Percentiles rank a stretch among this genome's conserved stretches.
phyloP scores from a whole-genome alignment of 345 rosid species.

The Citrus sp. region DNA sequence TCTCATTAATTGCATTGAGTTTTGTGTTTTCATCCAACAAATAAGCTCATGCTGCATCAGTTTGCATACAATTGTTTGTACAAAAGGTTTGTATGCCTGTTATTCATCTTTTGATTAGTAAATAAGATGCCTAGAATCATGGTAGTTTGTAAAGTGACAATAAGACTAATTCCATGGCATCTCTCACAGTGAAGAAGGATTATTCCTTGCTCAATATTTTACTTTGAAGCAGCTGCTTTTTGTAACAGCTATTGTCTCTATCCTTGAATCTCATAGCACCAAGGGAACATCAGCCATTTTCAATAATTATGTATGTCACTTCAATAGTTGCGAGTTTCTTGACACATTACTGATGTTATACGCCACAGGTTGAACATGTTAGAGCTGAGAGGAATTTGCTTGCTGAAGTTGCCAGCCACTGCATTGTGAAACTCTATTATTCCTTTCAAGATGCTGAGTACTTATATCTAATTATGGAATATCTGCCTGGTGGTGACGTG shows the following conservation, averaged over 20 bases:
- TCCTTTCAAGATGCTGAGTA: constrained; percentile 85
- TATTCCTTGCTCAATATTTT: background rate
- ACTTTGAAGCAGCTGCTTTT: background rate
- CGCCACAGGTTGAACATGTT: constrained; percentile 80
- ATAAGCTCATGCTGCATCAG: background rate
- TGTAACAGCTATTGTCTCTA: background rate
- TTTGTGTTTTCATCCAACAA: background rate
- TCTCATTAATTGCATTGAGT: background rate
- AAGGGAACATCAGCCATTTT: background rate
- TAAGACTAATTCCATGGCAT: background rate
- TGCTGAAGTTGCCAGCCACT: constrained; percentile 89
- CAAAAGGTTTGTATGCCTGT: background rate
- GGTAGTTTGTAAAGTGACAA: background rate
- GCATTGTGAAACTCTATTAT: constrained; percentile 86
- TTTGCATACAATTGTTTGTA: background rate
- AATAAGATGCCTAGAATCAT: background rate
- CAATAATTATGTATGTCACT: background rate
- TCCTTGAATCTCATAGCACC: background rate
- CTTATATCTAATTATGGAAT: constrained; percentile 89
- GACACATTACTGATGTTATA: background rate
- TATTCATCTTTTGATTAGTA: background rate
- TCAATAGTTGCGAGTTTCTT: constrained; percentile 1
- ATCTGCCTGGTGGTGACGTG: constrained; percentile 92
- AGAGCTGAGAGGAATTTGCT: constrained; percentile 94
- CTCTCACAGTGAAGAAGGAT: background rate